Evolutionary conservation across 1,139 yeast species (phyloP).

Genomic region (Nakaseomyces nivariensis): DNA sequence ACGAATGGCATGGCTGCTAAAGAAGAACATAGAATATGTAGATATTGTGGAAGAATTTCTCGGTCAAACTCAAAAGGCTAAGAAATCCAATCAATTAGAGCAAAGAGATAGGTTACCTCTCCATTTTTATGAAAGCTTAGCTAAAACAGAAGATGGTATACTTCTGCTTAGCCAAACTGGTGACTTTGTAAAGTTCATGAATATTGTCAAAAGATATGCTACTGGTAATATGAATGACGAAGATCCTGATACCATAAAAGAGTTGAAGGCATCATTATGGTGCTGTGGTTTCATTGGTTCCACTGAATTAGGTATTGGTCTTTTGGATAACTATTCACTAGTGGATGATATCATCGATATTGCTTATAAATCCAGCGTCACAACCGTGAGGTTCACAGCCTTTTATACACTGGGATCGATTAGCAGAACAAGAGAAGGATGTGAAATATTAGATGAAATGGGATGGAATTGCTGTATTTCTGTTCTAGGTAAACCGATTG

Average conservation of each 20-base stretch:
- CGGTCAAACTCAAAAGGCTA: conserved; percentile 10
- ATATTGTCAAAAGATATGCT: conserved; percentile 32
- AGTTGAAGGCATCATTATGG: conserved; percentile 74
- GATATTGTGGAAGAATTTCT: conserved; percentile 37
- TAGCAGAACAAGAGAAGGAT: conserved; percentile 65
- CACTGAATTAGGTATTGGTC: conserved; percentile 53
- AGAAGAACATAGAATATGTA: conserved; percentile 46
- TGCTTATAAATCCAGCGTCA: conserved; percentile 44
- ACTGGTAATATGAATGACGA: conserved; percentile 16
- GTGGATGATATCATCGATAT: conserved; percentile 46
- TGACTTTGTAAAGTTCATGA: conserved; percentile 37
- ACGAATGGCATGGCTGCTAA: conserved; percentile 47
- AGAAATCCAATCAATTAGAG: conserved; percentile 2
- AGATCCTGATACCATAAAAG: conserved; percentile 30
- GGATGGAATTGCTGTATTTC: conserved; percentile 63
- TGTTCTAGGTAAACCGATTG: conserved; percentile 42
- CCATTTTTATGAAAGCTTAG: conserved; percentile 72
- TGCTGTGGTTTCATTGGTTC: conserved; percentile 78
- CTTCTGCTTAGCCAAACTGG: conserved; percentile 39
- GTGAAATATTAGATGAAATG: conserved; percentile 74
- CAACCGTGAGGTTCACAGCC: conserved; percentile 66
- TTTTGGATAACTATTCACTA: conserved; percentile 53
- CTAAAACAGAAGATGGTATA: conserved; percentile 75
- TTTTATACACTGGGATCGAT: conserved; percentile 71
- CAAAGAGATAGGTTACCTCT: conserved; percentile 36